Base-by-base conservation (phyloP, 106 monocot genomes). In the Platanthera guangdongensis region DNA sequence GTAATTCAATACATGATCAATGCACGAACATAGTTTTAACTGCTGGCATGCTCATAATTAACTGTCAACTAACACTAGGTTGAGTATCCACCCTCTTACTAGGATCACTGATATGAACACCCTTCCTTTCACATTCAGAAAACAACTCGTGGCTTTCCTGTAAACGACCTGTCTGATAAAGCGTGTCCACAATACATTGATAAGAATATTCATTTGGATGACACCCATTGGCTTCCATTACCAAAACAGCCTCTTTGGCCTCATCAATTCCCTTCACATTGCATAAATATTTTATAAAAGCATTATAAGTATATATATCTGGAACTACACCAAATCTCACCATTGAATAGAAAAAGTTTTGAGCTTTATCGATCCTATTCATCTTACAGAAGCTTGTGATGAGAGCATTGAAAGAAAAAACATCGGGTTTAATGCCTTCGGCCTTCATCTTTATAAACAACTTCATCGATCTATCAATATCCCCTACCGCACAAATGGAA, bases 391-490 rank as follows among this genome's bases (percentile, higher is more conserved):
- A 89, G 81, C 81, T 83, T 46, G 83, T 67, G 65, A 97, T 89
- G 10, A 93, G 82, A 47, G 93, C 81, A 82, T 97, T 94, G 71
- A 92, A 91, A 60, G 94, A 97, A 51, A 79, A 94, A 51, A 85
- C 60, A 71, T 91, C 96, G 19, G 94, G 96, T 16, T 55, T 64
- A 55, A 93, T 80, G 6, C 91, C 94, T 72, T 83, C 78, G 19
- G 67, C 78, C 81, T 83, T 87, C 96, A 91, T 97, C 72, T 64
- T 87, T 51, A 22, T 70, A 67, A 97, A 83, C 71, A 97, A 62
- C 51, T 82, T 83, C 78, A 86, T 89, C 21, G 96, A 88, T 82
- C 80, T 84, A 4, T 16, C 57, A 57, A 84, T 51, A 67, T 89
- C 78, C 55, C 96, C 93, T 13, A 80, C 57, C 0, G 74, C 68